Evolutionary conservation across 768 basidiomycete species (phyloP).

Genomic region (Lactifluus piperatus): DNA sequence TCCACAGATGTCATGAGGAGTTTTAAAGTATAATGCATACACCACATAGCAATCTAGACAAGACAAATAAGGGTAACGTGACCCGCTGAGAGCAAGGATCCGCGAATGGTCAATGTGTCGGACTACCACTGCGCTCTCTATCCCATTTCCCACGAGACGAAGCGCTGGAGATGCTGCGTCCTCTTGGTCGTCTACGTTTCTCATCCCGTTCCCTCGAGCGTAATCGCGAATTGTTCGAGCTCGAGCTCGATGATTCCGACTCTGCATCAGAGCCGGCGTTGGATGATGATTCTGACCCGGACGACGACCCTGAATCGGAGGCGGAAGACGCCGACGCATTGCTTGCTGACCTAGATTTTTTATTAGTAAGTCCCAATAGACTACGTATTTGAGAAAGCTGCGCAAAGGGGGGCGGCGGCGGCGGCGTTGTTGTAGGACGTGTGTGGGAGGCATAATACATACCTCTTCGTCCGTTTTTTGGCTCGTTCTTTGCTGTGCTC

Average conservation of each 20-base stretch:
- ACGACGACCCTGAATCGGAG: neutral
- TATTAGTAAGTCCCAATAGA: no score
- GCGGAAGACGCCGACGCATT: neutral
- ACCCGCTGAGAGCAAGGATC: neutral
- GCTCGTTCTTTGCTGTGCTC: conserved; percentile 25
- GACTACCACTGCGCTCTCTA: conserved; percentile 1
- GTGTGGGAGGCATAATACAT: conserved; percentile 9
- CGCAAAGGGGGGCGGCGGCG: conserved; percentile 13
- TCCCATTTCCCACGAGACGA: conserved; percentile 12
- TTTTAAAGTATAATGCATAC: neutral
- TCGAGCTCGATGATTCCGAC: conserved; percentile 37
- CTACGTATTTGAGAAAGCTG: no score
- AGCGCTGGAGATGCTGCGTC: conserved; percentile 15
- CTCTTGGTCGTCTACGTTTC: conserved; percentile 30
- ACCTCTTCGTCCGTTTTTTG: conserved; percentile 29
- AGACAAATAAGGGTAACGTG: neutral
- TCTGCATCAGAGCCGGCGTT: conserved; percentile 37
- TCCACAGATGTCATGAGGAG: neutral
- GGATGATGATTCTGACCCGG: conserved; percentile 25
- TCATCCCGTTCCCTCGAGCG: conserved; percentile 37
- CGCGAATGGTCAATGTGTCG: neutral
- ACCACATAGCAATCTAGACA: neutral
- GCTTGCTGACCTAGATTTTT: conserved; percentile 8
- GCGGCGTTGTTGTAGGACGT: no score
- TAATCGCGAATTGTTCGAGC: conserved; percentile 24